Conservation (phyloP, 805 yeast genomes). For the Candida jianshihensis region DNA sequence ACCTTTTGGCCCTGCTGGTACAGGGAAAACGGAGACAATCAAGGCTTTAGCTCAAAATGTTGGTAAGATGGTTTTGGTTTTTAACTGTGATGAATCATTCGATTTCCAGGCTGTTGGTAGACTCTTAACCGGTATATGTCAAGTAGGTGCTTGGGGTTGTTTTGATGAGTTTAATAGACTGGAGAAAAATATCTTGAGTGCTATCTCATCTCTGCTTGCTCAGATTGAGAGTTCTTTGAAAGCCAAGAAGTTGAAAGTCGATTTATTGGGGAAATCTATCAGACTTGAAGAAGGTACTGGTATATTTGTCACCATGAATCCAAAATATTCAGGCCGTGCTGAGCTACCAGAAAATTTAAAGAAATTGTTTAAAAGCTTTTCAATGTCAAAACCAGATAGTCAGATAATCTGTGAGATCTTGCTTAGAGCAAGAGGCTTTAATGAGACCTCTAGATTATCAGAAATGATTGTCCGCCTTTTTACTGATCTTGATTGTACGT, state of each 20-base stretch:
- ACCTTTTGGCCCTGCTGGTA: conserved; percentile 94
- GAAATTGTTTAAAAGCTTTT: conserved; percentile 66
- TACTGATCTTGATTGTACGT: conserved; percentile 27
- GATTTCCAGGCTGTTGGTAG: conserved; percentile 76
- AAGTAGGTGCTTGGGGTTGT: conserved; percentile 90
- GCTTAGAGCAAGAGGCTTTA: conserved; percentile 68
- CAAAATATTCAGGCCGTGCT: conserved; percentile 79
- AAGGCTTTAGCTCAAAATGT: conserved; percentile 76
- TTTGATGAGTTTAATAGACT: conserved; percentile 92
- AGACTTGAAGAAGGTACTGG: conserved; percentile 48
- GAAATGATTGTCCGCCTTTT: conserved; percentile 49
- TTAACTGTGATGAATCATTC: conserved; percentile 87
- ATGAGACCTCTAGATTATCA: conserved; percentile 38
- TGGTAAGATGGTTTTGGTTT: conserved; percentile 78
- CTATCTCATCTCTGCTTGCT: conserved; percentile 77
- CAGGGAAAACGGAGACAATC: conserved; percentile 90
- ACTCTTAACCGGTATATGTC: conserved; percentile 69
- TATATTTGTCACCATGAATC: conserved; percentile 86
- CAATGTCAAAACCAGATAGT: conserved; percentile 68
- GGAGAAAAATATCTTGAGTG: conserved; percentile 64
- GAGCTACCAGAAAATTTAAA: conserved; percentile 80
- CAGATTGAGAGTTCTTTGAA: conserved; percentile 53
- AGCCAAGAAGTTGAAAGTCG: conserved; percentile 18
- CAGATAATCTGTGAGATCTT: conserved; percentile 62
- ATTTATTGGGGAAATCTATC: conserved; percentile 36